Evolutionary conservation across 2,329 filamentous ascomycete species (phyloP), one percentile per base, ranked within the genome.

Genomic region (Fusarium pseudograminearum): DNA sequence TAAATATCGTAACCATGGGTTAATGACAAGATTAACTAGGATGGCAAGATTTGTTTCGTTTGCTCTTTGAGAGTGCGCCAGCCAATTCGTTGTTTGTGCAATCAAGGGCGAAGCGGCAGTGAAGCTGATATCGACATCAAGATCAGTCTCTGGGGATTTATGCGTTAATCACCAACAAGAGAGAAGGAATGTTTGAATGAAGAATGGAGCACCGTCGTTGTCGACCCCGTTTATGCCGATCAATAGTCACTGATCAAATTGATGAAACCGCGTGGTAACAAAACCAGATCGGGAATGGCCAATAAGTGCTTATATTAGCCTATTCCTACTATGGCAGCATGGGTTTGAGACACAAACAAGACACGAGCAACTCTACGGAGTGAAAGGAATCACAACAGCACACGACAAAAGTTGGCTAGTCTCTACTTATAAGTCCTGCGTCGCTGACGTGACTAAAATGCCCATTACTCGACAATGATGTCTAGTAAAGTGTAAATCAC

Each of bases 281-380:
- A 45, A 52, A 52, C 55, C 48, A 47, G 47, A 59, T 58, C 34
- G 46, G 65, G 52, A 44, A 59, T 40, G 20, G 40, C 34, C 45
- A 56, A 36, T 28, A 57, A 41, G 46, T 57, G 60, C 51, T 66
- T 66, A 38, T 51, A 52, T 52, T 52, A 52, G 34, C 33, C 48
- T 41, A 30, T 55, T 46, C 31, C 30, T 40, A 40, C 36, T 40
- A 40, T 40, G n/a, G 36, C 36, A 44, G 45, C 57, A 54, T 57
- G 38, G 50, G 26, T 52, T 57, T 31, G 56, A 66, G 66, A 69
- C 65, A 69, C 38, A 59, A 67, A 50, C 50, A 59, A 20, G 47
- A 48, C 20, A 48, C 20, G n/a, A 22, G 36, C 36, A 40, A 40
- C 11, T 40, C 36, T 40, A 46, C 56, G n/a, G n/a, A 63, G 36